Conservation (phyloP, 495 filamentous ascomycete species). For the Thermochaetoides thermophila region DNA sequence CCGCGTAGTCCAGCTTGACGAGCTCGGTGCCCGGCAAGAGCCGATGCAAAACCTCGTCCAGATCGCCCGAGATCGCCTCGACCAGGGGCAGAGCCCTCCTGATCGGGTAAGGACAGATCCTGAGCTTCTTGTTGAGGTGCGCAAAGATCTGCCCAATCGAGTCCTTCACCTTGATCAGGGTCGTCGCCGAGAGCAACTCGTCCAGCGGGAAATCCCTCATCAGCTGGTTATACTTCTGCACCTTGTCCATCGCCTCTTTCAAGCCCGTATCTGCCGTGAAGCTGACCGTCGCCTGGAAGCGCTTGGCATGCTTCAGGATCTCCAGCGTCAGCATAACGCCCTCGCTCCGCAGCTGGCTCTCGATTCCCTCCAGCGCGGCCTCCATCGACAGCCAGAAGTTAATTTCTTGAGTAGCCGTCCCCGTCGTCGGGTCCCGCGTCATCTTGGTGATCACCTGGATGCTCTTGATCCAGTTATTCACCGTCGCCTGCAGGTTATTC, state of each 20-base stretch:
- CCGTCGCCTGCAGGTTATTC: slow-evolving; percentile 82
- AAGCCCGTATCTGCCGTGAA: slow-evolving; percentile 89
- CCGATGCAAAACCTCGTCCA: slow-evolving; percentile 72
- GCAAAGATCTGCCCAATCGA: slow-evolving; percentile 74
- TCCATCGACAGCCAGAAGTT: slow-evolving; percentile 99
- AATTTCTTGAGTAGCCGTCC: slow-evolving; percentile 89
- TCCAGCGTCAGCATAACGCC: slow-evolving; percentile 88
- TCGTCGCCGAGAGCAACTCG: slow-evolving; percentile 83
- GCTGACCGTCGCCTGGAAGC: slow-evolving; percentile 90
- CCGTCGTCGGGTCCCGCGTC: slow-evolving; percentile 72
- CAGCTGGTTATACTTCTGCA: slow-evolving; percentile 95
- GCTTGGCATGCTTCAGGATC: slow-evolving; percentile 85
- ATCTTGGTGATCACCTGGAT: slow-evolving; percentile 96
- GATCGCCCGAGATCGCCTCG: slow-evolving; percentile 89
- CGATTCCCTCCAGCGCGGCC: slow-evolving; percentile 74
- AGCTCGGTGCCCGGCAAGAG: slow-evolving; percentile 74
- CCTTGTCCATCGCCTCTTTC: slow-evolving; percentile 84
- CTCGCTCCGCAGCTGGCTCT: slow-evolving; percentile 70
- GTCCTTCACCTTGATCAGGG: slow-evolving; percentile 78
- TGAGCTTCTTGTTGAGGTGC: slow-evolving; percentile 92
- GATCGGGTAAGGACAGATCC: slow-evolving; percentile 88
- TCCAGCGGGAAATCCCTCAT: slow-evolving; percentile 97
- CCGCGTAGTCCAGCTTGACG: slow-evolving; percentile 80
- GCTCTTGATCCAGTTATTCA: slow-evolving; percentile 95
- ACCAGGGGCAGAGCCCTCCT: slow-evolving; percentile 84